These are phyloP conservation scores for Tulasnella sp. DNA, from an alignment of 768 basidiomycete species.

Conservation along the genomic window DNA sequence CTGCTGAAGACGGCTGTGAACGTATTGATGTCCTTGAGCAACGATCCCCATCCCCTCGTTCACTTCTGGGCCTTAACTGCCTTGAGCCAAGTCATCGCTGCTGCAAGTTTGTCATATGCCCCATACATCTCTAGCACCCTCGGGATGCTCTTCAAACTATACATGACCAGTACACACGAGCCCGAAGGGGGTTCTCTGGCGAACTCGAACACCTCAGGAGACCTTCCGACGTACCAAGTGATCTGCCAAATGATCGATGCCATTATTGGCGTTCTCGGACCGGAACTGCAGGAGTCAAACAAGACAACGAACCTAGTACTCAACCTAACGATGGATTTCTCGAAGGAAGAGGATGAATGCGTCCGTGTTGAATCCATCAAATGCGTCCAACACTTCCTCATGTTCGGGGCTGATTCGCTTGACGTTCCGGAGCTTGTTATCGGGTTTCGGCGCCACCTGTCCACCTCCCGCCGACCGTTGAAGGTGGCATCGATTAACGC, in stretches of 20 bases:
- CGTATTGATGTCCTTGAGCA: constrained; percentile 85
- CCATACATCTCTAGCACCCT: constrained; percentile 81
- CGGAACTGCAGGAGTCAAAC: constrained; percentile 83
- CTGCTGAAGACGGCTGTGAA: constrained; percentile 92
- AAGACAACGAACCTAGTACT: constrained; percentile 69
- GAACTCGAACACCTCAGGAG: constrained; percentile 78
- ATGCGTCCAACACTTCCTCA: constrained; percentile 91
- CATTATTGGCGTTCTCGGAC: constrained; percentile 84
- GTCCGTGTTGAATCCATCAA: constrained; percentile 89
- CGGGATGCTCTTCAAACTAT: constrained; percentile 81
- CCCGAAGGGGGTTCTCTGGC: constrained; percentile 75
- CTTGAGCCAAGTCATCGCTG: constrained; percentile 73
- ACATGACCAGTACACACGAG: constrained; percentile 83
- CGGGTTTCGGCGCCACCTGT: constrained; percentile 65
- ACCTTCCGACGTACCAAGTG: constrained; percentile 82
- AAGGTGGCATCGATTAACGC: constrained; percentile 94
- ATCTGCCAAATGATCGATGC: constrained; percentile 89
- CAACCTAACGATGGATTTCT: constrained; percentile 75
- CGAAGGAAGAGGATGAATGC: constrained; percentile 72
- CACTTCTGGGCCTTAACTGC: constrained; percentile 89
- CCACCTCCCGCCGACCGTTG: constrained; percentile 67
- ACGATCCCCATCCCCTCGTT: constrained; percentile 92
- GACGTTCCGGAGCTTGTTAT: constrained; percentile 68
- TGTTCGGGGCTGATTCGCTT: constrained; percentile 82
- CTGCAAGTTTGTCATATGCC: constrained; percentile 82